A percentile compares a stretch with the other conserved stretches of the same genome.
Conservation (phyloP, 495 filamentous ascomycete genomes). For the Hyaloscypha variabilis region DNA sequence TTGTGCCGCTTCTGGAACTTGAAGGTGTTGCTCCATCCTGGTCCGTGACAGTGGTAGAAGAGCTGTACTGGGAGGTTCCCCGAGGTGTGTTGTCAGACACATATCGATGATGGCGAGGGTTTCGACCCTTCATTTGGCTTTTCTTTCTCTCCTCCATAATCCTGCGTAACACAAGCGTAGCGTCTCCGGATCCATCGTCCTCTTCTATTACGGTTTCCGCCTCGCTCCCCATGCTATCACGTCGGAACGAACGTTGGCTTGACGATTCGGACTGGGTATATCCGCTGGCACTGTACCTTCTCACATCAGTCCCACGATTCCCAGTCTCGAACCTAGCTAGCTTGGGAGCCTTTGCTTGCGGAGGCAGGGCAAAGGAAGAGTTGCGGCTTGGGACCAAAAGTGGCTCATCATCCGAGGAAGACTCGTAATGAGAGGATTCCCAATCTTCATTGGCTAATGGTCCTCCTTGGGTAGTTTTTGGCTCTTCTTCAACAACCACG, state of each 20-base stretch:
- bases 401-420: constrained; percentile 67
- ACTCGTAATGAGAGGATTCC: constrained; percentile 34
- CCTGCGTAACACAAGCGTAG: constrained; percentile 69
- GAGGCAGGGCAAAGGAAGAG: constrained; percentile 60
- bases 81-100: constrained; percentile 12
- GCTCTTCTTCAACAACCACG: constrained; percentile 50
- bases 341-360: constrained; percentile 35
- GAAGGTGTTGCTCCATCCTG: constrained; percentile 68
- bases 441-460: constrained; percentile 12
- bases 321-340: constrained; percentile 28
- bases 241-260: constrained; percentile 23
- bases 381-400: constrained; percentile 66
- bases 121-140: constrained; percentile 28
- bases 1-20: constrained; percentile 56
- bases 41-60: constrained; percentile 59
- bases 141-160: constrained; percentile 68
- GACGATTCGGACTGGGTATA: constrained; percentile 33
- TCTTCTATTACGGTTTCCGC: constrained; percentile 58
- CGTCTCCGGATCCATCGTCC: constrained; percentile 46
- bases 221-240: constrained; percentile 50
- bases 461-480: constrained; percentile 7
- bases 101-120: constrained; percentile 24
- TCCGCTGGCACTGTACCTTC: constrained; percentile 24
- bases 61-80: constrained; percentile 21
- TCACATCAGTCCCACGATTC: constrained; percentile 3